Conservation (phyloP, 352 stramenopile genomes). For the Phytophthora cryptogea region DNA sequence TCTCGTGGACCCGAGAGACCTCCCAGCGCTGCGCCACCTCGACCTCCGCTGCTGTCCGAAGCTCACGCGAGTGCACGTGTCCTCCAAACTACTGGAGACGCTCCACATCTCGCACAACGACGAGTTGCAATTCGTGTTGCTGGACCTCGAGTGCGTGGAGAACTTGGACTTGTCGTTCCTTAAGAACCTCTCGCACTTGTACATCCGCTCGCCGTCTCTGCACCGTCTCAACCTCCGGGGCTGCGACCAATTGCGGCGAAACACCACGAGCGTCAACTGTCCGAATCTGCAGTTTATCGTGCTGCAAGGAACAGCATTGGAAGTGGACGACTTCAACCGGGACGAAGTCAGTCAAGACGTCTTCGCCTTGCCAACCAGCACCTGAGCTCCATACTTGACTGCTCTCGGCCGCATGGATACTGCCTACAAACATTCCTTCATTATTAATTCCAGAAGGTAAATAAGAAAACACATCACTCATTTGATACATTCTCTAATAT, state of each 20-base stretch:
- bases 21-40: slow-evolving; percentile 50
- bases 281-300: slow-evolving; percentile 41
- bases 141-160: slow-evolving; percentile 43
- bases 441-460: neutral
- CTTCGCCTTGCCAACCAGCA: slow-evolving; percentile 21
- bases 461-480: neutral
- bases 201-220: slow-evolving; percentile 50
- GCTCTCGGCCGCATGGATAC: slow-evolving; percentile 25
- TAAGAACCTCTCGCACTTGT: slow-evolving; percentile 58
- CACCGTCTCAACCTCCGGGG: slow-evolving; percentile 49
- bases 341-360: slow-evolving; percentile 20
- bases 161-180: slow-evolving; percentile 67
- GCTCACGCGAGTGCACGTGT: slow-evolving; percentile 63
- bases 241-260: slow-evolving; percentile 42
- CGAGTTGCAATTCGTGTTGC: slow-evolving; percentile 46
- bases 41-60: slow-evolving; percentile 48
- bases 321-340: slow-evolving; percentile 42
- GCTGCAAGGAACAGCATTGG: slow-evolving; percentile 53
- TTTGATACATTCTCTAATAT: neutral
- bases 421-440: slow-evolving; percentile 23
- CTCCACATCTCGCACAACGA: slow-evolving; percentile 53
- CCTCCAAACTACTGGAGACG: slow-evolving; percentile 42
- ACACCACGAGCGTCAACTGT: slow-evolving; percentile 44
- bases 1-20: slow-evolving; percentile 54
- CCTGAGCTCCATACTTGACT: neutral